Conservation (phyloP, 2,329 filamentous ascomycete species). For the Hypoxylon sp. region DNA sequence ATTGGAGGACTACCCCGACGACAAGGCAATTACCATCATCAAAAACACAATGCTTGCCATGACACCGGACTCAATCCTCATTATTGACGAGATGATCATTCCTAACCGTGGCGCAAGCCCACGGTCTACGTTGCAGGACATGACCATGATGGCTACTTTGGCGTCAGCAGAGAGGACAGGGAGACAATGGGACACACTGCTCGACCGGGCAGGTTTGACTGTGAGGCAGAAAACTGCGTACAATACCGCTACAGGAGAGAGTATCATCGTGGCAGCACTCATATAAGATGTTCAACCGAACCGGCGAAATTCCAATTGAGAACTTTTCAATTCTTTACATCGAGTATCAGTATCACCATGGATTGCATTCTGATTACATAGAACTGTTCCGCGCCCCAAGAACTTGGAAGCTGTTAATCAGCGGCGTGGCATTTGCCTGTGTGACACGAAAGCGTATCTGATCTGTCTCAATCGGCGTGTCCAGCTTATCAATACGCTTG, state of each 20-base stretch:
- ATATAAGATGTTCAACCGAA: background rate
- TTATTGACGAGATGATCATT: slow-evolving; percentile 61
- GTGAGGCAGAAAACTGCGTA: slow-evolving; percentile 4
- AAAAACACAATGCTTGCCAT: background rate
- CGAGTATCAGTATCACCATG: background rate
- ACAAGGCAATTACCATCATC: background rate
- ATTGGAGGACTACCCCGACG: background rate
- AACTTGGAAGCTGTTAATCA: slow-evolving; percentile 48
- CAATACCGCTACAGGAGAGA: background rate
- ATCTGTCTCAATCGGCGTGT: slow-evolving; percentile 33
- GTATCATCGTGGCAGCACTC: background rate
- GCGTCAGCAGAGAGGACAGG: slow-evolving; percentile 25
- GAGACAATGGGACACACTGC: slow-evolving; percentile 53
- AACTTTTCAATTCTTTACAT: background rate
- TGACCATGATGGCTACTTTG: slow-evolving; percentile 2
- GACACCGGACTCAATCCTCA: background rate
- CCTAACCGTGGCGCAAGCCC: slow-evolving; percentile 54
- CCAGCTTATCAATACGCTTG: slow-evolving; percentile 48
- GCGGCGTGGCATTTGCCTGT: slow-evolving; percentile 49
- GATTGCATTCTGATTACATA: background rate
- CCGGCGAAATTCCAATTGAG: background rate
- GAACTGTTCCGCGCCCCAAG: slow-evolving; percentile 34
- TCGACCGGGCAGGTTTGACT: slow-evolving; percentile 39
- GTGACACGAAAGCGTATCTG: slow-evolving; percentile 47
- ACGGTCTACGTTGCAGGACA: slow-evolving; percentile 48